Evolutionary conservation across 331 rosid genomes (phyloP).

Genomic region (Malus hybrid): DNA sequence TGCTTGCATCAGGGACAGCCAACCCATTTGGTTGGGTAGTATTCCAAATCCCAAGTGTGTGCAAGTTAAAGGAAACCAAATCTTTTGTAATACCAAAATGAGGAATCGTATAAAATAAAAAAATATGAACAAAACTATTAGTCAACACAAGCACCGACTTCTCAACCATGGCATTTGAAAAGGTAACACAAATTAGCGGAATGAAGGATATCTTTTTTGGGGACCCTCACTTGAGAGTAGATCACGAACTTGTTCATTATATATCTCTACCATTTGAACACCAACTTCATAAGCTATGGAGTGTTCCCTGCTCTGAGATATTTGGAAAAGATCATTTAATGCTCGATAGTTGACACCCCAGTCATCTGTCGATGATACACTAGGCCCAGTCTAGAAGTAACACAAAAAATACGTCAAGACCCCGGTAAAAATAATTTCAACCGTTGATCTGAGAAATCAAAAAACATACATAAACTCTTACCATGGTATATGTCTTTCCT

Average conservation of each 20-base stretch:
- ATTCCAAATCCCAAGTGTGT: conserved; percentile 99
- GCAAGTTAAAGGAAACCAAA: conserved; percentile 77
- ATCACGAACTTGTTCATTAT: conserved; percentile 98
- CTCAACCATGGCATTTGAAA: background rate
- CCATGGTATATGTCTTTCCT: conserved; percentile 34
- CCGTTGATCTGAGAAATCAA: no score
- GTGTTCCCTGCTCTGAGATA: conserved; percentile 37
- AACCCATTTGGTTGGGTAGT: conserved; percentile 94
- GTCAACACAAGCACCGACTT: background rate
- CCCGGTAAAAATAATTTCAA: background rate
- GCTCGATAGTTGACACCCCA: no score
- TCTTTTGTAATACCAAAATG: background rate
- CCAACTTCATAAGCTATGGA: conserved; percentile 83
- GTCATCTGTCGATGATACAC: no score
- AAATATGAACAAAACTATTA: background rate
- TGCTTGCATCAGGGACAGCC: conserved; percentile 96
- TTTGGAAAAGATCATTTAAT: no score
- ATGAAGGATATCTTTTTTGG: conserved; percentile 92
- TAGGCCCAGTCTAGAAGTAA: no score
- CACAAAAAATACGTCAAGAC: background rate
- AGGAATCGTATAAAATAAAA: background rate
- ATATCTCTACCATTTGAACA: conserved; percentile 98
- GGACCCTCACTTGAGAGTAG: conserved; percentile 65
- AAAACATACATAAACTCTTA: no score
- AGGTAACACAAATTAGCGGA: background rate